Evolutionary conservation across 345 rosid species (phyloP).

Genomic region (Raphanus sativus): DNA sequence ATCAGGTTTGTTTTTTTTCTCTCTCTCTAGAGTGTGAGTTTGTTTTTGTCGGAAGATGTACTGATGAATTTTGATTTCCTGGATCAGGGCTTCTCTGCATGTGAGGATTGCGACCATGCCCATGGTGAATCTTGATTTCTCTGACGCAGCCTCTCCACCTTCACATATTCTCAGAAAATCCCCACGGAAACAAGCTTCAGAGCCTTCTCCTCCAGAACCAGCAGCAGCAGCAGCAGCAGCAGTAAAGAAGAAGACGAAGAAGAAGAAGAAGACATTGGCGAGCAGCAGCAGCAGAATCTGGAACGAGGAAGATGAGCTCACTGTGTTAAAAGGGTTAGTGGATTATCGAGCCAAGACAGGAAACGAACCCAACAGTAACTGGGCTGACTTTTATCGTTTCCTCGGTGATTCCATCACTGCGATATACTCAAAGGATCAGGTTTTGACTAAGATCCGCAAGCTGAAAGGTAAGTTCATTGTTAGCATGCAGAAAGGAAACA

Average conservation of each 20-base stretch:
- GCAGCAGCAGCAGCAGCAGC: neutral
- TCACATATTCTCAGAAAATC: neutral
- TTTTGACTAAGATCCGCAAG: neutral
- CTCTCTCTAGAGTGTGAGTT: neutral
- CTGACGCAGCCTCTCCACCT: neutral
- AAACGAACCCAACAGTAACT: neutral
- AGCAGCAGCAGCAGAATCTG: neutral
- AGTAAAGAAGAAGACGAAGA: neutral
- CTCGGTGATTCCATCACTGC: neutral
- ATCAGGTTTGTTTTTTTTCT: neutral
- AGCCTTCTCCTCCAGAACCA: neutral
- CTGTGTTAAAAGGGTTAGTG: neutral
- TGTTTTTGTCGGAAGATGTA: neutral
- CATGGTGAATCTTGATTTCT: constrained; percentile 21
- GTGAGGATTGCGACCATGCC: neutral
- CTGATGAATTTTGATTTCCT: neutral
- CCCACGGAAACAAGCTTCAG: neutral
- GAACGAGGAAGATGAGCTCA: constrained; percentile 11
- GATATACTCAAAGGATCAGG: neutral
- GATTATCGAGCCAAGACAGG: neutral
- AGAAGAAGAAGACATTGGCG: neutral
- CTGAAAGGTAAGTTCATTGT: neutral
- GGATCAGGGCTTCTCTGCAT: neutral
- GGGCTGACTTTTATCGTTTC: neutral
- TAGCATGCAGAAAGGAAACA: neutral